A percentile compares a stretch with the other conserved stretches of the same genome.
These are phyloP conservation scores for Glaciozyma martinii DNA, from an alignment of 768 basidiomycete genomes.

Conservation along the genomic window DNA sequence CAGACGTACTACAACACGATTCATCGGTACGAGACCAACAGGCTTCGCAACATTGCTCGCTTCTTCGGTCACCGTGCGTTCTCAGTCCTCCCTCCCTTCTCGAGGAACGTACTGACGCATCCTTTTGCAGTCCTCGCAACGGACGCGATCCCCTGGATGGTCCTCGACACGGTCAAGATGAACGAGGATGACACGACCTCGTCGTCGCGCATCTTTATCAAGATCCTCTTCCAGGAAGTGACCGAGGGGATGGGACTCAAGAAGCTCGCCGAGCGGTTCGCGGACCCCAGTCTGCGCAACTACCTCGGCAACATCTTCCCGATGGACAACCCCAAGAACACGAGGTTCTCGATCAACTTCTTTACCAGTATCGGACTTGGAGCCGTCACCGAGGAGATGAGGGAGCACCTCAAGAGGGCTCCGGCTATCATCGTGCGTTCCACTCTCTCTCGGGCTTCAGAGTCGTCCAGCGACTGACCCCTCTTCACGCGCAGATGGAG, in stretches of 20 bases:
- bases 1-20: constrained; percentile 85
- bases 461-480: background rate
- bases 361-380: constrained; percentile 93
- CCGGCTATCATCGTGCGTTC: constrained; percentile 68
- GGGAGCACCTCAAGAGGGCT: constrained; percentile 93
- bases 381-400: constrained; percentile 85
- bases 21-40: constrained; percentile 97
- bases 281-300: constrained; percentile 67
- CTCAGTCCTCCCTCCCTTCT: too few species aligned
- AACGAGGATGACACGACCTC: constrained; percentile 98
- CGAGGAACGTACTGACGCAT: too few species aligned
- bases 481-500: constrained; percentile 17
- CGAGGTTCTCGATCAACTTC: constrained; percentile 58
- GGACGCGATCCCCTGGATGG: constrained; percentile 83
- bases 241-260: constrained; percentile 89
- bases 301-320: constrained; percentile 85
- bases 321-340: constrained; percentile 89
- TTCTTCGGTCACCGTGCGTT: constrained; percentile 72
- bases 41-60: constrained; percentile 88
- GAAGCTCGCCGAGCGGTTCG: constrained; percentile 75
- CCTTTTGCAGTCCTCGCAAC: constrained; percentile 51
- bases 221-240: constrained; percentile 92
- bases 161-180: constrained; percentile 73
- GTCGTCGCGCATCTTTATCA: constrained; percentile 91
- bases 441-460: background rate